Evolutionary conservation across 768 basidiomycete species (phyloP).

Genomic region (Mrakia frigida): DNA sequence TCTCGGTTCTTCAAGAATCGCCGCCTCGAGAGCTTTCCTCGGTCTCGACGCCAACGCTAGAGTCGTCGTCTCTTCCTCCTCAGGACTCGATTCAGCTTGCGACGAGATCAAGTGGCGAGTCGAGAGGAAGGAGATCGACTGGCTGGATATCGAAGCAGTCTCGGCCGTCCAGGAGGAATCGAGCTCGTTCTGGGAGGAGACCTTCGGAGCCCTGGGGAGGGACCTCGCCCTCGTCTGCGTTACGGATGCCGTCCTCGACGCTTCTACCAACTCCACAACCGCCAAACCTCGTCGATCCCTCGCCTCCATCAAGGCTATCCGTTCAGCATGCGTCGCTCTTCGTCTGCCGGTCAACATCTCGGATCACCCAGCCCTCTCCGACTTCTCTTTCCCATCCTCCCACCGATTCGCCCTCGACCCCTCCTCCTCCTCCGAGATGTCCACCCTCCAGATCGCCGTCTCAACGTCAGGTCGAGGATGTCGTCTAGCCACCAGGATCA

Average conservation of each 20-base stretch:
- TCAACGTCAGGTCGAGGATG: constrained; percentile 92
- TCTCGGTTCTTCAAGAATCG: constrained; percentile 70
- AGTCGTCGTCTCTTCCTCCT: constrained; percentile 54
- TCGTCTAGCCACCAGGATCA: constrained; percentile 69
- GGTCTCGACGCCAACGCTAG: constrained; percentile 71
- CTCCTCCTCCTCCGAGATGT: constrained; percentile 25
- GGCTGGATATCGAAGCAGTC: not conserved
- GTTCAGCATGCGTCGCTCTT: constrained; percentile 53
- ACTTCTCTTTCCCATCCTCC: constrained; percentile 79
- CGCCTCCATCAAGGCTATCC: constrained; percentile 58
- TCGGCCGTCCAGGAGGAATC: not conserved
- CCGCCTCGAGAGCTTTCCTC: constrained; percentile 75
- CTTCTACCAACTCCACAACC: constrained; percentile 47
- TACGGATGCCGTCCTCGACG: constrained; percentile 52
- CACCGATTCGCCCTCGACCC: constrained; percentile 65
- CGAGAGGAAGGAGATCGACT: constrained; percentile 42
- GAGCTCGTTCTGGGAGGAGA: not conserved
- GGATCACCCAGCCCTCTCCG: constrained; percentile 78
- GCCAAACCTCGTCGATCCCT: constrained; percentile 46
- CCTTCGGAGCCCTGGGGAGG: not conserved
- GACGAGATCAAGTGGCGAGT: constrained; percentile 68
- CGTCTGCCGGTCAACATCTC: constrained; percentile 78
- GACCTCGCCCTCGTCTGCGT: constrained; percentile 62
- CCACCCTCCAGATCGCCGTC: constrained; percentile 58
- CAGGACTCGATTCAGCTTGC: constrained; percentile 53